phyloP scores from a whole-genome alignment of 1,284 basidiomycete genomes.

The Athelia sp. region DNA sequence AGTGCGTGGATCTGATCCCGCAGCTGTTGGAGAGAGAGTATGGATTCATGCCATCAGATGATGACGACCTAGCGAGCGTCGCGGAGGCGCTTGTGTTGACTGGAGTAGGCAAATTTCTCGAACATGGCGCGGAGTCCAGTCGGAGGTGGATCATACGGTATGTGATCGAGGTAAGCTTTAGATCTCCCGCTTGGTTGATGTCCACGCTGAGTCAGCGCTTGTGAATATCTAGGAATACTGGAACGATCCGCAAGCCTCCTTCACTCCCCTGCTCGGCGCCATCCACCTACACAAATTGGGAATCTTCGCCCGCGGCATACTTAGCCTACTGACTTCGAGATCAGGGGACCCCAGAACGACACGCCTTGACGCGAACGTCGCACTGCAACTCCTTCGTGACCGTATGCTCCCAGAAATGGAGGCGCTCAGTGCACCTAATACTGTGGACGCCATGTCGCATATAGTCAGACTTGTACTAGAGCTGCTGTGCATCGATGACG shows the following conservation, averaged over 20 bases:
- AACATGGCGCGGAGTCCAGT: slow-evolving; percentile 23
- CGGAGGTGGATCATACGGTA: slow-evolving; percentile 27
- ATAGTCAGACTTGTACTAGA: slow-evolving; percentile 36
- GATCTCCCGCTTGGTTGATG: background rate
- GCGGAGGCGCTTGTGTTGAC: slow-evolving; percentile 27
- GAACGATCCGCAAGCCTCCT: slow-evolving; percentile 3
- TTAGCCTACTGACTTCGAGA: slow-evolving; percentile 26
- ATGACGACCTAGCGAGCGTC: slow-evolving; percentile 13
- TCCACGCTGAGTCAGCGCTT: background rate
- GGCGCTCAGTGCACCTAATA: slow-evolving; percentile 16
- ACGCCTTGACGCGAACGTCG: slow-evolving; percentile 19
- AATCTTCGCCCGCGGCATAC: slow-evolving; percentile 34
- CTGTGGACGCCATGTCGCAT: slow-evolving; percentile 20
- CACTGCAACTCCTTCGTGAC: slow-evolving; percentile 39
- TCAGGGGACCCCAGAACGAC: slow-evolving; percentile 14
- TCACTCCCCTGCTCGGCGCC: slow-evolving; percentile 8
- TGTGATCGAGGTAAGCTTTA: slow-evolving; percentile 19
- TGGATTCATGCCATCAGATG: slow-evolving; percentile 12
- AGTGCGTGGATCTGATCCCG: slow-evolving; percentile 34
- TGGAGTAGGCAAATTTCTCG: slow-evolving; percentile 21
- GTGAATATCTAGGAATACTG: background rate
- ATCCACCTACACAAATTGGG: slow-evolving; percentile 33
- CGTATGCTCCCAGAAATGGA: slow-evolving; percentile 47
- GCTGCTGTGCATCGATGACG: slow-evolving; percentile 31
- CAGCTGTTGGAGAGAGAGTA: slow-evolving; percentile 34